phyloP scores from a whole-genome alignment of 441 rosid genomes.

The Eugenia klotzschiana region DNA sequence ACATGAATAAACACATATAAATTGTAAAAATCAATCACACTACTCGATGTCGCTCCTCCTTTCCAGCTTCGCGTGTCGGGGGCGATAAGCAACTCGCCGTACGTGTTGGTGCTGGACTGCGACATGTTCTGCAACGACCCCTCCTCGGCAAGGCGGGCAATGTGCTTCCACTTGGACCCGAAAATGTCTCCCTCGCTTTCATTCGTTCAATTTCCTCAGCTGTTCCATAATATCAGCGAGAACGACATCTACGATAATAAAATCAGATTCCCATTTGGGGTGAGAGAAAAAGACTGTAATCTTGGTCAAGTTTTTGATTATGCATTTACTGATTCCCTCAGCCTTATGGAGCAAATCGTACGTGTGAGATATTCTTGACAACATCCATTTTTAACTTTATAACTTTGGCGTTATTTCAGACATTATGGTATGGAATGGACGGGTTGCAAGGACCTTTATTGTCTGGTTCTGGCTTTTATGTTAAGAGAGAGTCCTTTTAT shows the following conservation, averaged over 20 bases:
- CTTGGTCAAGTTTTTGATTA: not conserved
- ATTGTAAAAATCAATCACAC: not conserved
- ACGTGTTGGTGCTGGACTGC: constrained; percentile 25
- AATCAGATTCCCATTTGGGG: constrained; percentile 1
- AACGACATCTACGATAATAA: constrained; percentile 28
- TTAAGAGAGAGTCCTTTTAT: constrained; percentile 20
- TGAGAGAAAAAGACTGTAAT: not conserved
- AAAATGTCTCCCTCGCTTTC: constrained; percentile 8
- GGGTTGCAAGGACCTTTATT: constrained; percentile 24
- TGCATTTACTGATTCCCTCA: not conserved
- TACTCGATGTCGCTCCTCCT: not conserved
- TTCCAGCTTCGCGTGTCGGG: constrained; percentile 31
- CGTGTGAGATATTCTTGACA: not conserved
- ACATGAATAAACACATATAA: not conserved
- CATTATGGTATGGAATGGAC: constrained; percentile 17
- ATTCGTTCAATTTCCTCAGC: constrained; percentile 33
- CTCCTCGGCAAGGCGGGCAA: constrained; percentile 26
- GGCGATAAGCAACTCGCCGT: constrained; percentile 22
- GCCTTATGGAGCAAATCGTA: not conserved
- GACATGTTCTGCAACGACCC: constrained; percentile 33
- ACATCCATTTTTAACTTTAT: not conserved
- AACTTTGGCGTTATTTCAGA: constrained; percentile 1
- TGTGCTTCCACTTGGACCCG: constrained; percentile 29
- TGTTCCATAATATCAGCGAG: constrained; percentile 15
- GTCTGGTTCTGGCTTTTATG: constrained; percentile 23